Percentiles rank a stretch among this genome's conserved stretches.
Evolutionary conservation across 306 rosid species (phyloP).

Genomic region (Lagenaria siceraria): DNA sequence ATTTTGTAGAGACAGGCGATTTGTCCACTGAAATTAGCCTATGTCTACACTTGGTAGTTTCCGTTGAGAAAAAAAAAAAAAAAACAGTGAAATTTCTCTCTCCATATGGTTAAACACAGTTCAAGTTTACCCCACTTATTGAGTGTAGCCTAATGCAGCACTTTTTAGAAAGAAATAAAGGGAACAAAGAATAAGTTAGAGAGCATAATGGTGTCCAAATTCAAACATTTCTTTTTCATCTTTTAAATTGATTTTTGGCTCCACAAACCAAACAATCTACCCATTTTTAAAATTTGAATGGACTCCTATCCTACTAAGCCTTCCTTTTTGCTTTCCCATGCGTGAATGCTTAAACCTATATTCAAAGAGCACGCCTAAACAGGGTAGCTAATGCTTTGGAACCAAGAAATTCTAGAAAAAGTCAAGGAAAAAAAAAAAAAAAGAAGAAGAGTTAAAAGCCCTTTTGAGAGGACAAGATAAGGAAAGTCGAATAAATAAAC

Average conservation of each 20-base stretch:
- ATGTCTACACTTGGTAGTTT: no score
- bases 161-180: background rate
- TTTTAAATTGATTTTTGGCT: conserved; percentile 2
- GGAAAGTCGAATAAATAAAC: background rate
- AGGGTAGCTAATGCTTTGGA: background rate
- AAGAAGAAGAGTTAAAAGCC: no score
- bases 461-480: background rate
- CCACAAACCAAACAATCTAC: background rate
- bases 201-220: background rate
- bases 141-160: background rate
- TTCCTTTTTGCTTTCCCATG: background rate
- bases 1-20: no score
- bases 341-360: background rate
- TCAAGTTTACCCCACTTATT: no score
- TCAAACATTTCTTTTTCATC: background rate
- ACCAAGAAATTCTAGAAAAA: background rate
- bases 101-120: background rate
- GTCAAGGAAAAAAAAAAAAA: background rate
- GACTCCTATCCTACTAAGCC: background rate
- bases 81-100: background rate
- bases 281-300: background rate
- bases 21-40: no score
- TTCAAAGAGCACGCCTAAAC: conserved; percentile 5
- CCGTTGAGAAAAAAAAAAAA: no score
- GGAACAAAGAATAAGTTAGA: background rate